These are phyloP conservation scores for Beauveria sp. DNA, from an alignment of 2,329 filamentous ascomycete species.

Conservation along the genomic window DNA sequence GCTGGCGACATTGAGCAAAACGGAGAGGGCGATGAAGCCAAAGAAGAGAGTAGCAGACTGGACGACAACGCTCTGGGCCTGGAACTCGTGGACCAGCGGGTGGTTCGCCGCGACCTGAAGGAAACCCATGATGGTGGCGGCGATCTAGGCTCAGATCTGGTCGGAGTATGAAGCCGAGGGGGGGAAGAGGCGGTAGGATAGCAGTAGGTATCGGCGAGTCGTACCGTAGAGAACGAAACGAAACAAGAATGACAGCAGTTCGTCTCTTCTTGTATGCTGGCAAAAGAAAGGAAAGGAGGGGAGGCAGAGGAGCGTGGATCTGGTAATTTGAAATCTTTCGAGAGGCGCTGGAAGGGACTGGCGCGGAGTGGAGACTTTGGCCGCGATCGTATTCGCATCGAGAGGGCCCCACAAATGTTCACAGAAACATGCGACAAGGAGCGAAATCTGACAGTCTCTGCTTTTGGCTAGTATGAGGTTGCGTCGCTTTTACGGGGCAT, in stretches of 20 bases:
- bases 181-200: not conserved
- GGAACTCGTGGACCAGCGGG: slow-evolving; percentile 43
- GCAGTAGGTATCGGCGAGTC: not conserved
- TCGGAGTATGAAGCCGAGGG: not conserved
- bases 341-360: not conserved
- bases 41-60: slow-evolving; percentile 40
- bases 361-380: not conserved
- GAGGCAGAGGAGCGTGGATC: not conserved
- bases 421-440: not conserved
- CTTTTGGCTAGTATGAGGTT: not conserved
- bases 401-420: not conserved
- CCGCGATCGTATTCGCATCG: not conserved
- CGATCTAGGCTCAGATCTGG: not conserved
- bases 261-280: not conserved
- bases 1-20: slow-evolving; percentile 70
- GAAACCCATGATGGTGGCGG: slow-evolving; percentile 42
- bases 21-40: slow-evolving; percentile 42
- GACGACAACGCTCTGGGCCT: slow-evolving; percentile 36
- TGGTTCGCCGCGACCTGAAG: slow-evolving; percentile 42
- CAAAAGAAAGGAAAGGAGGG: not conserved
- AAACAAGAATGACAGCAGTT: not conserved
- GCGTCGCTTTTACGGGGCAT: not conserved
- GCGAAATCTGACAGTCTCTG: not conserved
- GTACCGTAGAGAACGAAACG: not conserved
- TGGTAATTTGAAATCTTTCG: slow-evolving; percentile 2